A percentile compares a stretch with the other conserved stretches of the same genome.
Evolutionary conservation across 305 asterid species (phyloP).

Genomic region (Rubia balearica): DNA sequence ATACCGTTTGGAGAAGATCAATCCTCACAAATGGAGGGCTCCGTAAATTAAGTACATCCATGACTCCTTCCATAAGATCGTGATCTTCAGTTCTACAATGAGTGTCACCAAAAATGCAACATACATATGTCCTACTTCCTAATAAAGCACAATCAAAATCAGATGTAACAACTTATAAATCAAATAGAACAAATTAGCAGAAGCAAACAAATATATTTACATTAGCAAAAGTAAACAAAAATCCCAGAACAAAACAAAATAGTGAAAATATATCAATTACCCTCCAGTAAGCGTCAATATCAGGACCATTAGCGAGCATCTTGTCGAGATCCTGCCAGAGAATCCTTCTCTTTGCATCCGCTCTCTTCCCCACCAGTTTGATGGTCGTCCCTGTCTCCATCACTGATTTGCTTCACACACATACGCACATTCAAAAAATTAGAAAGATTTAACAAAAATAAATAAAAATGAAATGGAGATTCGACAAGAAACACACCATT

Average conservation of each 20-base stretch:
- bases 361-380: slow-evolving; percentile 62
- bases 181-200: too few species aligned
- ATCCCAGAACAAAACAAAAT: slow-evolving; percentile 12
- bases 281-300: slow-evolving; percentile 86
- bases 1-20: slow-evolving; percentile 73
- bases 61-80: slow-evolving; percentile 49
- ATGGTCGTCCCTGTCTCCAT: slow-evolving; percentile 63
- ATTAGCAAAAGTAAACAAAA: neutral
- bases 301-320: slow-evolving; percentile 78
- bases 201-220: neutral
- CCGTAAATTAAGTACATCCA: slow-evolving; percentile 53
- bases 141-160: too few species aligned
- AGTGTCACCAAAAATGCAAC: too few species aligned
- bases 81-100: too few species aligned
- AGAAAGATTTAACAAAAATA: too few species aligned
- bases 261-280: slow-evolving; percentile 26
- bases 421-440: neutral
- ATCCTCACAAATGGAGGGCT: slow-evolving; percentile 81
- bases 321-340: slow-evolving; percentile 82
- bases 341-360: slow-evolving; percentile 86
- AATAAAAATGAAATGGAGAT: neutral
- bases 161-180: too few species aligned
- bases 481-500: slow-evolving; percentile 70
- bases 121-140: too few species aligned
- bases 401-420: slow-evolving; percentile 57